Evolutionary conservation across 2,329 filamentous ascomycete species (phyloP).

Genomic region (Exophiala oligosperma): DNA sequence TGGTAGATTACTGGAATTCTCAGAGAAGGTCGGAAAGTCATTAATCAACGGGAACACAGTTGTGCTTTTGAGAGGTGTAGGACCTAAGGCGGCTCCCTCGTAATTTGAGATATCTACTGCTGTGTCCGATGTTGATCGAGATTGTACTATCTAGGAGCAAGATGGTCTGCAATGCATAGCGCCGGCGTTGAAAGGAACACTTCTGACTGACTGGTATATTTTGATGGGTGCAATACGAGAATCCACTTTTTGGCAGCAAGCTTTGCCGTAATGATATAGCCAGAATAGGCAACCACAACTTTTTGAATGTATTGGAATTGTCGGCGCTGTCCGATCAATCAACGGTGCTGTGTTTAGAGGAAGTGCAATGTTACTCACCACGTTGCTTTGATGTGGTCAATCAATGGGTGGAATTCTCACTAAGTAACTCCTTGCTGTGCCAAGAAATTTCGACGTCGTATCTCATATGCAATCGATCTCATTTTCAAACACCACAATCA

Average conservation of each 20-base stretch:
- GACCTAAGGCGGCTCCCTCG: constrained; percentile 54
- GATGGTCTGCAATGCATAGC: constrained; percentile 14
- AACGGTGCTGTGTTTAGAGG: background rate
- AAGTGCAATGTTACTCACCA: background rate
- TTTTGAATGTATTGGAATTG: background rate
- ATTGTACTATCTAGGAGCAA: background rate
- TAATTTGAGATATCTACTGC: background rate
- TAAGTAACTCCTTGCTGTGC: background rate
- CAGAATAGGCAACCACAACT: background rate
- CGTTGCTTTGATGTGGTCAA: background rate
- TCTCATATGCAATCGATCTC: background rate
- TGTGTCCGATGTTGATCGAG: background rate
- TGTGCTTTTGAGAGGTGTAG: constrained; percentile 81
- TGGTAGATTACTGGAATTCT: constrained; percentile 81
- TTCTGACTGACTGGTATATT: too few species aligned
- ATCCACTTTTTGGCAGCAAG: too few species aligned
- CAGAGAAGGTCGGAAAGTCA: constrained; percentile 74
- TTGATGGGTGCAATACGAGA: too few species aligned
- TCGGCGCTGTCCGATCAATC: background rate
- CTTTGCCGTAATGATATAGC: background rate
- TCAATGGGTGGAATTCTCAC: background rate
- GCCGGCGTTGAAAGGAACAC: constrained; percentile 7
- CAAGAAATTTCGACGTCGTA: background rate
- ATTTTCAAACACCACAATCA: background rate
- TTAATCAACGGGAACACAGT: constrained; percentile 85